Evolutionary conservation across 208 protist species (phyloP), one percentile per base, ranked within the genome.

Genomic region (Leishmania lainsoni): DNA sequence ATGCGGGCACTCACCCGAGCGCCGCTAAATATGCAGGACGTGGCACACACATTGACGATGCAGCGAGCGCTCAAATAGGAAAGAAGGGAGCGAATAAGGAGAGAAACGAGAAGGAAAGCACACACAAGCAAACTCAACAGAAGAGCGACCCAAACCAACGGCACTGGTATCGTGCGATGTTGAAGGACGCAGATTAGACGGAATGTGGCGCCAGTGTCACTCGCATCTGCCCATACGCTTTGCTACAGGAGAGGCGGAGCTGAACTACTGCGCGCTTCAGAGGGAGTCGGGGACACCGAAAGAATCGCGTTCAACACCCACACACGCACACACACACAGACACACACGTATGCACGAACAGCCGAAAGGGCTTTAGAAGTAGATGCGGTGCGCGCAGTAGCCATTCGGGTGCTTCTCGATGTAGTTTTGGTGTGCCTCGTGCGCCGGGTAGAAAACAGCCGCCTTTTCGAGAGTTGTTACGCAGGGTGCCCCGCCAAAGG

Each of bases 391-490:
- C 12, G 87, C 76, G 78, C 94, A 98, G 77, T 95, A 95, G 9
- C 93, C 93, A 66, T 89, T 63, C 0, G 93, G 93, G 80, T 96
- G 93, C 78, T 90, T 90, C 32, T 96, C 90, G 6, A 97, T 79
- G 72, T 97, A 98, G 68, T 97, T 80, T 76, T 98, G 96, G 76
- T 98, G 95, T n/a, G 90, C 90, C 16, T 92, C 93, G 78, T 99
- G 94, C 1, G 98, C 98, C 0, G 90, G 77, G 81, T 94, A 98
- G 78, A 98, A 98, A 12, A 39, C 75, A 0, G 68, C 72, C 2
- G 90, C 93, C 48, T 86, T 88, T 80, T 96, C 89, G 49, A 98
- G n/a, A 0, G 75, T 87, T 5, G 93, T 98, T 5, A 93, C 90
- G 58, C 94, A 93, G 54, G 81, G 68, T n/a, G 76, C 86, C 32